Evolutionary conservation across 495 filamentous ascomycete species (phyloP).

Genomic region (Elaphomyces granulatus): DNA sequence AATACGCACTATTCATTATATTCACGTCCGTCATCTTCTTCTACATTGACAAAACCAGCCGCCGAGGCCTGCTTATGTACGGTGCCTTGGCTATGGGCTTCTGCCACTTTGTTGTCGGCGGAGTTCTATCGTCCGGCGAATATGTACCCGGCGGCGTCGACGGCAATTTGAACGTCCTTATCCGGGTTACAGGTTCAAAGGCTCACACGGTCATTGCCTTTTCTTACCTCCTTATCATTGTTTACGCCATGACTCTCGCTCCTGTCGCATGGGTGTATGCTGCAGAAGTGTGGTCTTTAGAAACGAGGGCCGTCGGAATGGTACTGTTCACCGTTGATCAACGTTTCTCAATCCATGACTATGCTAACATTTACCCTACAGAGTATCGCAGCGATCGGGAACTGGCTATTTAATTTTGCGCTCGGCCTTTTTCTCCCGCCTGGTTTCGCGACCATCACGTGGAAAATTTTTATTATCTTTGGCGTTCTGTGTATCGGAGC

Average conservation of each 20-base stretch:
- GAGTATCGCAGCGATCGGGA: conserved; percentile 48
- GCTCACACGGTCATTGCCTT: conserved; percentile 62
- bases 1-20: conserved; percentile 64
- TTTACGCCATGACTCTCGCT: conserved; percentile 59
- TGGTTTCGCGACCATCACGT: conserved; percentile 56
- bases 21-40: conserved; percentile 54
- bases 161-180: conserved; percentile 52
- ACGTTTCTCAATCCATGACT: too few species aligned
- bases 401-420: conserved; percentile 70
- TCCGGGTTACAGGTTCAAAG: conserved; percentile 43
- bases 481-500: conserved; percentile 52
- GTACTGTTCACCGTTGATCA: too few species aligned
- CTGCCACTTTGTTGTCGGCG: conserved; percentile 50
- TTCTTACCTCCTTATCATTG: conserved; percentile 63
- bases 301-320: conserved; percentile 60
- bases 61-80: conserved; percentile 50
- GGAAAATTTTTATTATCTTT: conserved; percentile 63
- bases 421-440: conserved; percentile 57
- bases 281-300: conserved; percentile 60
- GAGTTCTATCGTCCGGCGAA: conserved; percentile 31
- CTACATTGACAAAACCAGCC: conserved; percentile 63
- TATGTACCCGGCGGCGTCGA: conserved; percentile 43
- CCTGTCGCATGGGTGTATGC: conserved; percentile 64
- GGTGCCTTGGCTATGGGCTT: conserved; percentile 56
- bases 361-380: conserved; percentile 2